A percentile compares a stretch with the other conserved stretches of the same genome.
Evolutionary conservation across 768 basidiomycete genomes (phyloP).

Genomic region (Amanita rubescens): DNA sequence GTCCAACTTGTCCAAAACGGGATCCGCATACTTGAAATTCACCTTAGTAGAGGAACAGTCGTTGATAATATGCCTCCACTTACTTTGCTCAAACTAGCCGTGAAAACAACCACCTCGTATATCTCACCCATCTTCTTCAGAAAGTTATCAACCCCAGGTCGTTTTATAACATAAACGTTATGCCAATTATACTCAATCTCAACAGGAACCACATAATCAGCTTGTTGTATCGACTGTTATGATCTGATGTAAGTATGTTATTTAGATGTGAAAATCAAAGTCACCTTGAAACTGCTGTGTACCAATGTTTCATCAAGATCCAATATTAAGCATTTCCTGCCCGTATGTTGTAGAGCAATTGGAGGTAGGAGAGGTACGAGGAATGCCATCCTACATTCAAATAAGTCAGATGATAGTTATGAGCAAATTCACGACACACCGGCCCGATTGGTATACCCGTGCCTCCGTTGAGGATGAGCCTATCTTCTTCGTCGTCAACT

Average conservation of each 20-base stretch:
- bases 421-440: slow-evolving; percentile 38
- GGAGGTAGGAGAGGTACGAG: slow-evolving; percentile 86
- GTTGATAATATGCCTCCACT: slow-evolving; percentile 14
- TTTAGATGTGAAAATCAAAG: neutral
- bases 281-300: slow-evolving; percentile 96
- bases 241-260: neutral
- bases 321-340: slow-evolving; percentile 92
- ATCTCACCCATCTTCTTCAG: slow-evolving; percentile 98
- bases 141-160: slow-evolving; percentile 96
- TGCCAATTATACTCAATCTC: slow-evolving; percentile 99
- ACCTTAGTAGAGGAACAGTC: slow-evolving; percentile 1
- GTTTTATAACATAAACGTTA: slow-evolving; percentile 98
- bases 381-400: slow-evolving; percentile 65
- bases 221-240: slow-evolving; percentile 79
- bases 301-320: slow-evolving; percentile 97
- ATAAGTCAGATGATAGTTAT: neutral
- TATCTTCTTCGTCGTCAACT: slow-evolving; percentile 85
- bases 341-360: slow-evolving; percentile 68
- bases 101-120: slow-evolving; percentile 97
- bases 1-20: slow-evolving; percentile 95
- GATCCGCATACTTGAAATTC: slow-evolving; percentile 82
- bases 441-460: slow-evolving; percentile 92
- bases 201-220: slow-evolving; percentile 97
- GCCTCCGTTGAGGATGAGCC: slow-evolving; percentile 84
- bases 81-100: slow-evolving; percentile 96